Evolutionary conservation across 116 monocot species (phyloP).

Genomic region (Papilionanthe hybrid): DNA sequence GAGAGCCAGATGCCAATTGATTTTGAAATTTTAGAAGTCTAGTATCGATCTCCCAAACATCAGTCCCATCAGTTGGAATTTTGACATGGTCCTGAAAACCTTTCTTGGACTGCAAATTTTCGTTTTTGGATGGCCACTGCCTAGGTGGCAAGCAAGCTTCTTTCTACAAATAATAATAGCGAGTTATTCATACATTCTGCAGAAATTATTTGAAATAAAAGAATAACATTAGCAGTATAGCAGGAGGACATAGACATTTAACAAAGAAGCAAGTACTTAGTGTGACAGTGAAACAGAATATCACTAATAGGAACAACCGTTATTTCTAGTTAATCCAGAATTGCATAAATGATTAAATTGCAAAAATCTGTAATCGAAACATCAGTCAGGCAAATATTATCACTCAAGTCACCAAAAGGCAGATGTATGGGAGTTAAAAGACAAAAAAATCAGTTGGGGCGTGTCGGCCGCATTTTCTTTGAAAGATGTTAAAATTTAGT

Average conservation of each 20-base stretch:
- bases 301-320: not conserved
- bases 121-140: constrained; percentile 37
- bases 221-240: not conserved
- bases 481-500: too few species aligned
- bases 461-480: too few species aligned
- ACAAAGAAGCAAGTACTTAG: not conserved
- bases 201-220: not conserved
- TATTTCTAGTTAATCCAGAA: not conserved
- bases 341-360: not conserved
- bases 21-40: constrained; percentile 45
- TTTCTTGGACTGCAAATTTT: constrained; percentile 27
- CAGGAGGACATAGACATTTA: not conserved
- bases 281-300: not conserved
- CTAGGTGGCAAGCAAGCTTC: constrained; percentile 27
- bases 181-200: not conserved
- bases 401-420: not conserved
- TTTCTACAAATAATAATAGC: constrained; percentile 23
- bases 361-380: not conserved
- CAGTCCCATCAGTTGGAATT: constrained; percentile 64
- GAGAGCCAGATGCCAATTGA: constrained; percentile 64
- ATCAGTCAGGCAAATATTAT: not conserved
- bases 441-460: not conserved
- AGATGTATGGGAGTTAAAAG: not conserved
- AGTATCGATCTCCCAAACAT: constrained; percentile 70
- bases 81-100: constrained; percentile 29